Base-by-base conservation (phyloP, 345 rosid species). In the Lepidium africanum region DNA sequence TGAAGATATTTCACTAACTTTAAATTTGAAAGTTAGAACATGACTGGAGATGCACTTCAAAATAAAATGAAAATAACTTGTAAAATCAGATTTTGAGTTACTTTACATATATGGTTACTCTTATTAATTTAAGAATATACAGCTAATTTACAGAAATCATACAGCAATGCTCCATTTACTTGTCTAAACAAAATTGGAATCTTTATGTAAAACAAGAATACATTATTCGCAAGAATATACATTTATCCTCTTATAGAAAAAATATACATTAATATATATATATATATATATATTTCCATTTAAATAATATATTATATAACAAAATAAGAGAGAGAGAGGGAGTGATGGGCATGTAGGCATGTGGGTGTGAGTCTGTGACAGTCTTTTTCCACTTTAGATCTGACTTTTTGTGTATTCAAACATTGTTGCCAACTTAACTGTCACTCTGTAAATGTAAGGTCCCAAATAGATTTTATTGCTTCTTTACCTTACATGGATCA, bases 291-390 rank as follows among this genome's bases (percentile, higher is more conserved):
- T 30, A 30, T 30, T 30, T 30, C 7, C 32, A 27, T 30, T 30
- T 30, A 3, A 30, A 30, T 30, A 25, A 21, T 21, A 21, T 21
- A 21, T 21, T 1, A 0, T 4, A 27, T 27, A 27, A 27, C 3
- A 25, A 27, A 27, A 27, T 27, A 4, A 30, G 5, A 25, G 3
- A 25, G 3, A 27, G 0, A 27, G 0, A 27, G 5, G 5, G 72
- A 66, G 72, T 73, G 77, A 59, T 66, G 77, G 42, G 72, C 67
- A 66, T 65, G 77, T 73, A 58, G 39, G 45, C 72, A 73, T 66
- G 78, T 74, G 78, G 64, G 51, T 74, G 58, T 54, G 43, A 74
- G 78, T 55, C 37, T 75, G 65, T 54, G 78, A 68, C 59, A 39
- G 78, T 68, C 65, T 47, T 42, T 68, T 59, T 67, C 68, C 37